Base-by-base conservation (phyloP, 345 rosid genomes). In the Murraya koenigii region DNA sequence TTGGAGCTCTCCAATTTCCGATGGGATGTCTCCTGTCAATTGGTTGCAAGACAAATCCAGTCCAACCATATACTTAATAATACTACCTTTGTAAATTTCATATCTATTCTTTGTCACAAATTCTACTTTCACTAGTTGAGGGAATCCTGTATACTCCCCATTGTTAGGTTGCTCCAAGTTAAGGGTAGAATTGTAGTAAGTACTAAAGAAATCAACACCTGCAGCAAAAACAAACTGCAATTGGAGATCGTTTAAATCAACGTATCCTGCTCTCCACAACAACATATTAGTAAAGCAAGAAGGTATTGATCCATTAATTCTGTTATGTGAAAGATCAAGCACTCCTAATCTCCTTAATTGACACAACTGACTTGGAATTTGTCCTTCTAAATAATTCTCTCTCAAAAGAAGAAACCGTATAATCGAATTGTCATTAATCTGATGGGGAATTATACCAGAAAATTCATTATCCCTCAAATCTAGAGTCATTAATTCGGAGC, bases 121-220 rank as follows among this genome's bases (percentile, higher is more conserved):
- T n/a, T 44, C n/a, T 13, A 25, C 32, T 23, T 2, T 10, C 8
- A 36, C 26, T 23, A 10, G 2, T 2, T 9, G 14, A 65, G 3
- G 1, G 6, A 2, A 35, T 10, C 0, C 8, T 9, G 1, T 8
- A 22, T 1, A 3, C 0, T 4, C 8, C 0, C 7, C 2, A 0
- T 7, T 0, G 1, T 3, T 1, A 1, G 5, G 8, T 41, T 7
- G 49, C 49, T 0, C 19, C n/a, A 38, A 20, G 11, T 22, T 4
- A 38, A 66, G 19, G 11, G 71, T 66, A 8, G 15, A 38, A 14
- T 66, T n/a, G 3, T 38, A 11, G 9, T 23, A 69, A 17, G 11
- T 41, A 8, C 49, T n/a, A n/a, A n/a, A n/a, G n/a, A n/a, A n/a
- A n/a, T n/a, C n/a, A n/a, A n/a, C n/a, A n/a, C n/a, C n/a, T n/a